Base-by-base conservation (phyloP, 2,329 filamentous ascomycete genomes). In the Hymenoscyphus salicellus region DNA sequence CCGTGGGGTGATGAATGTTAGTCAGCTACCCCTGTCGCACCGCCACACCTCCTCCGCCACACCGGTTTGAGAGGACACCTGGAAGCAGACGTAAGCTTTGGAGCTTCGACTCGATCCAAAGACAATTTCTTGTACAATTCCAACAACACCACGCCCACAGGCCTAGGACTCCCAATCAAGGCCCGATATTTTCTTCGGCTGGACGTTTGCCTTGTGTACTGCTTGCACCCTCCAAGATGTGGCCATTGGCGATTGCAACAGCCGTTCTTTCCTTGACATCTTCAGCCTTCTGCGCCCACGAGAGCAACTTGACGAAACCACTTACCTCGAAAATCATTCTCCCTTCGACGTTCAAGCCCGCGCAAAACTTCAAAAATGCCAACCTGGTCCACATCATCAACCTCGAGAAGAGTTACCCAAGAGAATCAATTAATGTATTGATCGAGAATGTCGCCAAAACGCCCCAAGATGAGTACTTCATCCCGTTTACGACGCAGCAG, bases 371-470 rank as follows among this genome's bases (percentile, higher is more conserved):
- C 82, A 92, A 93, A 81, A 97, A 99, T 79, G 85, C 84, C 78
- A 98, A 99, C 77, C 79, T 98, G 33, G 90, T 98, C 60, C 91
- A 95, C 73, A 89, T 90, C 69, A 89, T 96, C 75, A 97, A 96
- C 71, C 80, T 97, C 65, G 94, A 98, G 79, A 98, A 97, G 83
- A 91, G 88, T 71, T 98, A 95, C 74, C 88, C 89, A 63, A 89
- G 93, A 75, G 94, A 98, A 79, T 90, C 89, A 16, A 87, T 97
- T 83, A 97, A 98, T 79, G 89, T 97, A n/a, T 83, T 96, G 60
- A 87, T 99, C 68, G 90, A 97, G 81, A 99, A 99, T 77, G 83
- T 91, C 70, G 91, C 89, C 74, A 83, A 85, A 67, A 81, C 89
- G 70, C 85, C 93, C 20, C 93, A 98, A 76, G 86, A 87, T 76